Evolutionary conservation across 2,329 filamentous ascomycete genomes (phyloP), one percentile per base, ranked within the genome.

Genomic region (Pyricularia sp.): DNA sequence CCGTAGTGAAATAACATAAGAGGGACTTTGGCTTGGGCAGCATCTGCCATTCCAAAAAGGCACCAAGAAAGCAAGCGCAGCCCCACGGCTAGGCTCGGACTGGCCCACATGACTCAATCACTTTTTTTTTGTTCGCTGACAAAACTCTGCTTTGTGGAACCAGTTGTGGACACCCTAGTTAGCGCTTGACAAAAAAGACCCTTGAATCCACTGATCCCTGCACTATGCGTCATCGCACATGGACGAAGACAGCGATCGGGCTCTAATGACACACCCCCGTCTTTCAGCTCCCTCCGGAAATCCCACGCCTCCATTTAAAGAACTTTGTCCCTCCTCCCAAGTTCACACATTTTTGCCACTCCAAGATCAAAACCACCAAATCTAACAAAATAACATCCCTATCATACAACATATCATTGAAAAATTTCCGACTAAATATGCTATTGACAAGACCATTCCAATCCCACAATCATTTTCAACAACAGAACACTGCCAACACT

Each of bases 371-470:
- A 26, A 61, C 20, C 42, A n/a, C 1, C 58, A 9, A 61, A 23
- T 61, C 58, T 5, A 61, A 58, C 55, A 58, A 58, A 61, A 26
- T 23, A 61, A 61, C 4, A 61, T 58, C 55, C 55, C 55, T 12
- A 61, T 26, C 23, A 61, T n/a, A 61, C 23, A 23, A 26, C 23
- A 61, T 61, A 17, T 14, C 17, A 61, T 23, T 26, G 2, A 1
- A 26, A 58, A 61, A 61, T 26, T 26, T 61, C 25, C 58, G 25
- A 26, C 58, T 23, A 66, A 66, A 50, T 28, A 66, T 66, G 65
- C 42, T 66, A 50, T 66, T 66, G 65, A 66, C 65, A 50, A 66
- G 65, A 28, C 65, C 65, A 28, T 50, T 66, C 23, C 36, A 66
- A 14, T 61, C 58, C 26, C 65, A 42, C 26, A 33, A 66, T 28